These are phyloP conservation scores for Porcisia deanei DNA, from an alignment of 208 protist species.

Conservation along the genomic window DNA sequence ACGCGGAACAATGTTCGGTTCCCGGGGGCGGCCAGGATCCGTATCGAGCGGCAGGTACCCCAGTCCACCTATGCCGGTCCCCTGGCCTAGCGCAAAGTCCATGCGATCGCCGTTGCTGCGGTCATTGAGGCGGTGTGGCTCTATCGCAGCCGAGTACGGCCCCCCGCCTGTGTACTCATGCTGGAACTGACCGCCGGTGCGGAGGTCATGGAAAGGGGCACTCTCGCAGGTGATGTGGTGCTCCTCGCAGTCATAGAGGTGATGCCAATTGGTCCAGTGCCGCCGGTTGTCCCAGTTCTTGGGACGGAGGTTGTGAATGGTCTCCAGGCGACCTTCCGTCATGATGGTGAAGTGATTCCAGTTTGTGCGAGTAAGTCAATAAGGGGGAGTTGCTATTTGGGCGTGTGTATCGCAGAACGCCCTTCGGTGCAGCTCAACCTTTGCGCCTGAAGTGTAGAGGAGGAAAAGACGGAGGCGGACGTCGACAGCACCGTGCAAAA, in stretches of 20 bases:
- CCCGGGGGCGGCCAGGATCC: conserved; percentile 54
- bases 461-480: background rate
- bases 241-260: conserved; percentile 88
- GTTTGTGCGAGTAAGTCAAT: background rate
- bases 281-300: conserved; percentile 91
- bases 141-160: conserved; percentile 49
- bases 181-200: conserved; percentile 89
- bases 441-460: background rate
- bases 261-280: conserved; percentile 93
- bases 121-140: conserved; percentile 54
- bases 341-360: conserved; percentile 33
- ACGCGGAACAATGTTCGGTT: conserved; percentile 44
- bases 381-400: background rate
- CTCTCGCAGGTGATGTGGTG: conserved; percentile 90
- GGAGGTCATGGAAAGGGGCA: conserved; percentile 88
- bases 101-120: conserved; percentile 78
- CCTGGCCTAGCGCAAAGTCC: conserved; percentile 71
- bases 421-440: background rate
- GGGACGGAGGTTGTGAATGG: conserved; percentile 86
- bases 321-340: conserved; percentile 91
- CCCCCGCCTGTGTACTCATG: conserved; percentile 83
- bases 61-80: conserved; percentile 58
- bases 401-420: background rate
- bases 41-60: conserved; percentile 68
- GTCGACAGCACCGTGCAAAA: background rate